These are phyloP conservation scores for Fomitopsis pinicola DNA, from an alignment of 1,284 basidiomycete species.

Conservation along the genomic window DNA sequence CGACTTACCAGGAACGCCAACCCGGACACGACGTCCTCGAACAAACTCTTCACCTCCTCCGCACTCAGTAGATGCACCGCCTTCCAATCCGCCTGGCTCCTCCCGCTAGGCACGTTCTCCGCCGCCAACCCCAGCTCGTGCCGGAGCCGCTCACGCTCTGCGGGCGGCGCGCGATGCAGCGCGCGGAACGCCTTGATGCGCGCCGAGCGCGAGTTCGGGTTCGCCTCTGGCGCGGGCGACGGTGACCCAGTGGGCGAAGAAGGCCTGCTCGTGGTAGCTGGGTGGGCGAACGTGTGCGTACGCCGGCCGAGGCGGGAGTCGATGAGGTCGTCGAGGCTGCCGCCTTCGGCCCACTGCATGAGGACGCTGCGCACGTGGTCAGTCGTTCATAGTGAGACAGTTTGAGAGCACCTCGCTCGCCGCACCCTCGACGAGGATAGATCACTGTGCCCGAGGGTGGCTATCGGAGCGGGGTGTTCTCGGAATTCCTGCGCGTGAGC, in stretches of 20 bases:
- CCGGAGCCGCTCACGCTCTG: conserved; percentile 57
- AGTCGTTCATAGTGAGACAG: not conserved
- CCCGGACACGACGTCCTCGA: conserved; percentile 75
- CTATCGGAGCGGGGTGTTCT: conserved; percentile 1
- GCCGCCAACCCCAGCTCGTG: conserved; percentile 39
- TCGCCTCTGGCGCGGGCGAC: conserved; percentile 19
- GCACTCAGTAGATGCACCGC: conserved; percentile 79
- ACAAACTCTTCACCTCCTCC: conserved; percentile 75
- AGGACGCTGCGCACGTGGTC: conserved; percentile 51
- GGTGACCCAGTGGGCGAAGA: conserved; percentile 10
- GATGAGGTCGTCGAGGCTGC: conserved; percentile 80
- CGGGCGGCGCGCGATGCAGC: conserved; percentile 56
- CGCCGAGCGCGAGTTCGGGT: conserved; percentile 52
- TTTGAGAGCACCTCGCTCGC: too few species aligned
- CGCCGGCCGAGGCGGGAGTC: conserved; percentile 60
- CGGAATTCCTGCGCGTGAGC: not conserved
- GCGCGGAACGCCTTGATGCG: conserved; percentile 75
- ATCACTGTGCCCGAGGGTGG: not conserved
- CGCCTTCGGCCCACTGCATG: conserved; percentile 93
- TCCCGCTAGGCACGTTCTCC: conserved; percentile 11
- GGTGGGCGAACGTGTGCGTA: conserved; percentile 8
- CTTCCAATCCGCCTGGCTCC: conserved; percentile 40
- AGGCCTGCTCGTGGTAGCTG: conserved; percentile 11
- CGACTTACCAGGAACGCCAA: conserved; percentile 74
- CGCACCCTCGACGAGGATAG: too few species aligned